Base-by-base conservation (phyloP, 768 basidiomycete species). In the Suillus lakei region DNA sequence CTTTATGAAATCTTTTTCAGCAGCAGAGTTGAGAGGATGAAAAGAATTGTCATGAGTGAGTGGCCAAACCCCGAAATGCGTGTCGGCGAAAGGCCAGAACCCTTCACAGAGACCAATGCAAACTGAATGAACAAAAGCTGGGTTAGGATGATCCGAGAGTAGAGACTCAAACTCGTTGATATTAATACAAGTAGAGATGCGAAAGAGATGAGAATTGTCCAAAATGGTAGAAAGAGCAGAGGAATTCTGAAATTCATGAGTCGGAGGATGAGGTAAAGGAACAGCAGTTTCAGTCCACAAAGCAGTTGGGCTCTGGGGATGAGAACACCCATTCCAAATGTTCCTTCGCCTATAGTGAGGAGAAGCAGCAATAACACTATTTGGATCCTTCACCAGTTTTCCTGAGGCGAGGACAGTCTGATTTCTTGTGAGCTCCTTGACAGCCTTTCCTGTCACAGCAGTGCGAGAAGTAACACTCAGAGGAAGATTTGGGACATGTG, bases 21-120 rank as follows among this genome's bases (percentile, higher is more conserved):
- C 55, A 5, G 23, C 9, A 23, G 28, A 23, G 10, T 58, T 38
- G 10, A n/a, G 44, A n/a, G 44, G 44, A 46, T 10, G 9, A n/a
- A 46, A 46, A 10, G 44, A 59, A 18, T 39, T 61, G 5, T 66
- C 54, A 3, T 5, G 21, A 13, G 65, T 66, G 8, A 44, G 38
- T 16, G 36, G 46, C 36, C 64, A 67, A 10, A 2, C 13, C 4
- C 15, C 60, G 5, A 32, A 9, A 16, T 61, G 44, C 5, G 71
- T 71, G 30, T 73, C 34, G 2, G 73, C 74, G 41, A 60, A 76
- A 2, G 78, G 78, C 78, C 76, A 79, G 61, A 79, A 78, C 0
- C 78, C 76, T 15, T 76, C 64, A 1, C 70, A 26, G 0, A 79
- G 63, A 21, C 72, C 71, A 0, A 18, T 1, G 12, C 64, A 63